Evolutionary conservation across 1,284 basidiomycete genomes (phyloP).

Genomic region (Ceratobasidium sp.): DNA sequence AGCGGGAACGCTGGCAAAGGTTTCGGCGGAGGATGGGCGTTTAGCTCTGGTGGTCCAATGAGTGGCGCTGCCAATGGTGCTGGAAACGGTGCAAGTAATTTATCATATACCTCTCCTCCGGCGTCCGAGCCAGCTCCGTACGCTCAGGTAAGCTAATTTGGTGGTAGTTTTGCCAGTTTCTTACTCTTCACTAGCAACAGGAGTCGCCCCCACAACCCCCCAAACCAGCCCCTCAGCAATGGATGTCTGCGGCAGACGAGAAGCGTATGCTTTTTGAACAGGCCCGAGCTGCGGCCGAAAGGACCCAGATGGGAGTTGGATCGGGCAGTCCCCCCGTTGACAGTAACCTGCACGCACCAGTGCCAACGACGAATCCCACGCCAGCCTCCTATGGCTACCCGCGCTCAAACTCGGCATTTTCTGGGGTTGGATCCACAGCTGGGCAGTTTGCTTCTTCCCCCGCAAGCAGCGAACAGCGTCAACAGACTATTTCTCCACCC

Average conservation of each 20-base stretch:
- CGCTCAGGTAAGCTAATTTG: slow-evolving; percentile 1
- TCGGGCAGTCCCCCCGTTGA: neutral
- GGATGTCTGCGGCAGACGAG: slow-evolving; percentile 48
- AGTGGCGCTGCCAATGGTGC: neutral
- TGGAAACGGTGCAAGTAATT: neutral
- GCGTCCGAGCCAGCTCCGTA: slow-evolving; percentile 3
- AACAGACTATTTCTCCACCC: neutral
- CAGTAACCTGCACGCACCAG: slow-evolving; percentile 36
- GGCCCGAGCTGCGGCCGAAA: slow-evolving; percentile 68
- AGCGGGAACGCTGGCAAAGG: neutral
- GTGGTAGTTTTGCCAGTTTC: neutral
- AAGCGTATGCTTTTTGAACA: slow-evolving; percentile 61
- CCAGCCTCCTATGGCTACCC: slow-evolving; percentile 18
- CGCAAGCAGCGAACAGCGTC: neutral
- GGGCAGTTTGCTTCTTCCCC: neutral
- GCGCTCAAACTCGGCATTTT: slow-evolving; percentile 11
- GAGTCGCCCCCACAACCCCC: neutral
- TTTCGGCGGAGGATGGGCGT: slow-evolving; percentile 10
- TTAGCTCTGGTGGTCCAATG: slow-evolving; percentile 7
- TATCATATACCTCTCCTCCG: neutral
- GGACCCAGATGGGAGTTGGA: slow-evolving; percentile 48
- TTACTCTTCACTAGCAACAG: neutral
- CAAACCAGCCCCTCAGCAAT: slow-evolving; percentile 16
- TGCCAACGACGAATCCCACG: neutral
- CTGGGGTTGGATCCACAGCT: neutral